Evolutionary conservation across 75 land plant species (phyloP).

Genomic region (Picea sitchensis): DNA sequence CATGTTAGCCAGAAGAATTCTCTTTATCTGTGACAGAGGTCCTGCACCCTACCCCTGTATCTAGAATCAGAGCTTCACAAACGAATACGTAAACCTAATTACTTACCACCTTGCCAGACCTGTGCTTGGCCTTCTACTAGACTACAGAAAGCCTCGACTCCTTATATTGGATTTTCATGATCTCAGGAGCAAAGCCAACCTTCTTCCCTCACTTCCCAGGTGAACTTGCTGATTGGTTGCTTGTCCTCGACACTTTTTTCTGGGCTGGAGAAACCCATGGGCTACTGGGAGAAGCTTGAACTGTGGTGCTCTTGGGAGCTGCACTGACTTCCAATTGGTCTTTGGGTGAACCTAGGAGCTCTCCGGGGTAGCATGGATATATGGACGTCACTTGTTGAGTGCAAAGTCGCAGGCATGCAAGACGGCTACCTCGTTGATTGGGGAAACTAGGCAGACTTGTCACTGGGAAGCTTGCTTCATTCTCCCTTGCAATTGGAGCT

Average conservation of each 20-base stretch:
- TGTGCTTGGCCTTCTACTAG: too few species aligned
- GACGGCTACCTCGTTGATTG: slow-evolving; percentile 30
- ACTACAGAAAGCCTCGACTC: too few species aligned
- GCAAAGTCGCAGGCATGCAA: slow-evolving; percentile 55
- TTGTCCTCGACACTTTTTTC: neutral
- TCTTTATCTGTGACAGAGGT: too few species aligned
- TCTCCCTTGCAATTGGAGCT: slow-evolving; percentile 55
- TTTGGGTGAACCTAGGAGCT: neutral
- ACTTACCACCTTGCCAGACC: too few species aligned
- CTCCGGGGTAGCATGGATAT: neutral
- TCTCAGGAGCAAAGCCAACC: neutral
- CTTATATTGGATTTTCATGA: neutral
- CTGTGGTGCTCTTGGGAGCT: neutral
- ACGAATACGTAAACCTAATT: too few species aligned
- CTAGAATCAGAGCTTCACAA: too few species aligned
- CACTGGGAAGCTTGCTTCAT: slow-evolving; percentile 41
- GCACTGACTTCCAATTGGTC: neutral
- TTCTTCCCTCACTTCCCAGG: neutral
- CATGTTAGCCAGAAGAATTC: too few species aligned
- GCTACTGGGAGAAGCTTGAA: neutral
- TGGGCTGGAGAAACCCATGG: neutral
- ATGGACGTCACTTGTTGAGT: neutral
- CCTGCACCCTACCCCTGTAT: too few species aligned
- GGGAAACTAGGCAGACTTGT: slow-evolving; percentile 54
- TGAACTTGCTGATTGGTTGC: neutral